Conservation (phyloP, 441 rosid genomes). For the Brassica hybrid region DNA sequence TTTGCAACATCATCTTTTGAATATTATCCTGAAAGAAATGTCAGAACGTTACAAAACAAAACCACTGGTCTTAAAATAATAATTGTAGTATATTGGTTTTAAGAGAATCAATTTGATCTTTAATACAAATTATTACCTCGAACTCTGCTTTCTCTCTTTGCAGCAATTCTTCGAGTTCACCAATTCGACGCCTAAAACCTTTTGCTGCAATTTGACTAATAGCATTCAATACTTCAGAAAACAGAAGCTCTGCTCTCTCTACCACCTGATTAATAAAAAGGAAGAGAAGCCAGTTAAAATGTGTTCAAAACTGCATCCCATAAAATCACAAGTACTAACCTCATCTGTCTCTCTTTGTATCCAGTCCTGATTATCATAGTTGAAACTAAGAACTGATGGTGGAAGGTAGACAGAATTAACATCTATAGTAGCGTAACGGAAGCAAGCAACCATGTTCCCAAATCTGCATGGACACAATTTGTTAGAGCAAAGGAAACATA, state of each 20-base stretch:
- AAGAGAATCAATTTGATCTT: conserved; percentile 10
- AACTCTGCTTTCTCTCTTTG: conserved; percentile 86
- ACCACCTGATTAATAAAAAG: conserved; percentile 59
- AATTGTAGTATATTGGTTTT: background rate
- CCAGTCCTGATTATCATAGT: conserved; percentile 78
- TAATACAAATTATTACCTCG: conserved; percentile 59
- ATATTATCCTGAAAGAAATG: conserved; percentile 65
- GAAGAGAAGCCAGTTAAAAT: conserved; percentile 35
- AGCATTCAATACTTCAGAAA: conserved; percentile 79
- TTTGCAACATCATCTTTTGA: conserved; percentile 58
- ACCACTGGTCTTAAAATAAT: background rate
- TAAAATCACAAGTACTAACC: conserved; percentile 49
- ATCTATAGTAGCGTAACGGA: conserved; percentile 90
- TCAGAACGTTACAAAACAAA: conserved; percentile 36
- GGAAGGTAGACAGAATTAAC: conserved; percentile 95
- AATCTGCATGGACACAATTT: conserved; percentile 61
- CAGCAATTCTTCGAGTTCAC: conserved; percentile 70
- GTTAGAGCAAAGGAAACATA: conserved; percentile 29
- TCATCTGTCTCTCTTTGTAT: conserved; percentile 75
- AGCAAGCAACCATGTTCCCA: conserved; percentile 98
- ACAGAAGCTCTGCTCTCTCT: conserved; percentile 76
- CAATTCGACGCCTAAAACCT: conserved; percentile 55
- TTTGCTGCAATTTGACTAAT: conserved; percentile 66
- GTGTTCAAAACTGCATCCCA: conserved; percentile 22
- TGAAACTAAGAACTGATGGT: conserved; percentile 82